Percentiles rank a stretch among this genome's conserved stretches.
Evolutionary conservation across 176 grass and related monocot genomes (phyloP).

Genomic region (Alopecurus myosuroides): DNA sequence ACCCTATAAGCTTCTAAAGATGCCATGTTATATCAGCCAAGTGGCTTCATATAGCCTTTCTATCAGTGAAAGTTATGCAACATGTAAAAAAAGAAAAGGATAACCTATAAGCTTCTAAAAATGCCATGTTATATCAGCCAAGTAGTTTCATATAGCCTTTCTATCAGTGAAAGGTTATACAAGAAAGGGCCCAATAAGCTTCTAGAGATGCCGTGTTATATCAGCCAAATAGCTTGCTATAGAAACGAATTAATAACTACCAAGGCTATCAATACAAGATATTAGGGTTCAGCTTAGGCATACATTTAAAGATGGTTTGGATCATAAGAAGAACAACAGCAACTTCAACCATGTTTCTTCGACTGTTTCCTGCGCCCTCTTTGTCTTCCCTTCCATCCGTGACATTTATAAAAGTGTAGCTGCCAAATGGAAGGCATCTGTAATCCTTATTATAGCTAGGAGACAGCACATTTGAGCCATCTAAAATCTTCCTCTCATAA

Average conservation of each 20-base stretch:
- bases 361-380: constrained; percentile 47
- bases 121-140: neutral
- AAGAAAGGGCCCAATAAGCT: neutral
- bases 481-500: constrained; percentile 64
- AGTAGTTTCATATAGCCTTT: neutral
- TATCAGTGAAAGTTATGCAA: neutral
- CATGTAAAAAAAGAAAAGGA: neutral
- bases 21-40: neutral
- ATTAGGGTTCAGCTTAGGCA: neutral
- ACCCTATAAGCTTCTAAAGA: neutral
- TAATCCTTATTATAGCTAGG: constrained; percentile 56
- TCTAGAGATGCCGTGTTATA: neutral
- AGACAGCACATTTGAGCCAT: constrained; percentile 59
- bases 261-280: neutral
- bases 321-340: constrained; percentile 54
- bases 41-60: neutral
- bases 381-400: constrained; percentile 64
- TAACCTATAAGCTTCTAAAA: neutral
- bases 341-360: constrained; percentile 72
- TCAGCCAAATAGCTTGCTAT: neutral
- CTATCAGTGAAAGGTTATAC: neutral
- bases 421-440: constrained; percentile 27
- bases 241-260: neutral
- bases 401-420: constrained; percentile 65
- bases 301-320: constrained; percentile 62